Evolutionary conservation across 73 alveolate genomes (phyloP).

Genomic region (Uronychia setigera): DNA sequence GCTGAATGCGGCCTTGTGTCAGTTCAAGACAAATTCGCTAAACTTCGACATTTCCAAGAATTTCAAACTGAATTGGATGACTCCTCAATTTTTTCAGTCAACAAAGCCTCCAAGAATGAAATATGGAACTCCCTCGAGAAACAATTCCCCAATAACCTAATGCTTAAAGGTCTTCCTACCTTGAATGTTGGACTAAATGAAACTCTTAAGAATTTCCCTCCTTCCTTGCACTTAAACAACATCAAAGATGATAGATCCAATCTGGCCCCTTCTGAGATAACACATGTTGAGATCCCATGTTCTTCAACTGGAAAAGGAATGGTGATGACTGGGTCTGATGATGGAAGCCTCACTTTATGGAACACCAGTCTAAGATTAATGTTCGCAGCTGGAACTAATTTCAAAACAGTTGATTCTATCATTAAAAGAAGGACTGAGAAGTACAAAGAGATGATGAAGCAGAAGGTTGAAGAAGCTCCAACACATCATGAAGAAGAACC

Average conservation of each 20-base stretch:
- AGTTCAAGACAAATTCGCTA: constrained; percentile 19
- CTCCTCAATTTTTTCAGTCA: constrained; percentile 3
- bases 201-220: constrained; percentile 32
- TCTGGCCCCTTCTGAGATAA: neutral
- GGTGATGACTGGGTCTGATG: constrained; percentile 33
- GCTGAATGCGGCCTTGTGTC: constrained; percentile 36
- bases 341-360: constrained; percentile 56
- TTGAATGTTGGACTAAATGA: constrained; percentile 25
- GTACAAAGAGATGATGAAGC: neutral
- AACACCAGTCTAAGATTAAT: constrained; percentile 21
- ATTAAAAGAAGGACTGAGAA: neutral
- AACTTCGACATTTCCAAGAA: constrained; percentile 14
- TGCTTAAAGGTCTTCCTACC: constrained; percentile 41
- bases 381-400: constrained; percentile 5
- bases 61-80: constrained; percentile 35
- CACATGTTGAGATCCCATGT: neutral
- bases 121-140: constrained; percentile 12
- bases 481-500: too few species aligned
- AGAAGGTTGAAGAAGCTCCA: neutral
- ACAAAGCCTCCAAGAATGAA: constrained; percentile 10
- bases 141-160: constrained; percentile 37
- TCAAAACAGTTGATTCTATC: neutral
- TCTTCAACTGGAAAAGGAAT: neutral
- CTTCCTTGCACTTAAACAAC: constrained; percentile 7
- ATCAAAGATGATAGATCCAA: neutral